Base-by-base conservation (phyloP, 148 eudicot genomes). In the Nyssa sinensis region DNA sequence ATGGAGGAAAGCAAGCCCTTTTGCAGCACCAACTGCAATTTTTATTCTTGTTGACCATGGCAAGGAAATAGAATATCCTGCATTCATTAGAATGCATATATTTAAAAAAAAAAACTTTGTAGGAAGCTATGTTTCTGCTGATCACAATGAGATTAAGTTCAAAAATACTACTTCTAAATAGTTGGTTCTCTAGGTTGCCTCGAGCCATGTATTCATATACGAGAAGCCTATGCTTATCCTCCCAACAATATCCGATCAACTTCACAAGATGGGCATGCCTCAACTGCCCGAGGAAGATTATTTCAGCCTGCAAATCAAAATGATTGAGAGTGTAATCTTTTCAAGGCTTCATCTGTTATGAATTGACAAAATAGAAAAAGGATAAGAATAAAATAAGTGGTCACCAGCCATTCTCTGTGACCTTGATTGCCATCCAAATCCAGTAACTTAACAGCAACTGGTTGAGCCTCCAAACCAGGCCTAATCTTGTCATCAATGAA, bases 361-460 rank as follows among this genome's bases (percentile, higher is more conserved):
- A n/a, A n/a, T n/a, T n/a, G n/a, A n/a, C n/a, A n/a, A n/a, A n/a
- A n/a, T n/a, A n/a, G n/a, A n/a, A n/a, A n/a, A n/a, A n/a, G n/a
- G n/a, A n/a, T n/a, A n/a, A n/a, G n/a, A n/a, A n/a, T n/a, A n/a
- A n/a, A n/a, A n/a, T n/a, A n/a, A 65, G 33, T 30, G 66, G 84
- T 85, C 73, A 94, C 97, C 96, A 94, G 83, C 98, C 98, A 94
- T 69, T 94, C 97, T 49, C 74, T 87, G 76, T 88, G 91, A 33
- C 98, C 98, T 71, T 94, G 98, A 51, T 77, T 67, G 27, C 98
- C 96, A 74, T 87, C 93, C 89, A 87, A 84, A 74, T 92, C 93
- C 37, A 94, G 80, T 57, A 85, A 75, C 84, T 94, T 94, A 71
- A 94, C 97, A 55, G 98, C 98, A 12, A 92, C 97, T 4, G 83